These are phyloP conservation scores for Capsicum baccatum DNA, from an alignment of 257 asterid species.

Conservation along the genomic window DNA sequence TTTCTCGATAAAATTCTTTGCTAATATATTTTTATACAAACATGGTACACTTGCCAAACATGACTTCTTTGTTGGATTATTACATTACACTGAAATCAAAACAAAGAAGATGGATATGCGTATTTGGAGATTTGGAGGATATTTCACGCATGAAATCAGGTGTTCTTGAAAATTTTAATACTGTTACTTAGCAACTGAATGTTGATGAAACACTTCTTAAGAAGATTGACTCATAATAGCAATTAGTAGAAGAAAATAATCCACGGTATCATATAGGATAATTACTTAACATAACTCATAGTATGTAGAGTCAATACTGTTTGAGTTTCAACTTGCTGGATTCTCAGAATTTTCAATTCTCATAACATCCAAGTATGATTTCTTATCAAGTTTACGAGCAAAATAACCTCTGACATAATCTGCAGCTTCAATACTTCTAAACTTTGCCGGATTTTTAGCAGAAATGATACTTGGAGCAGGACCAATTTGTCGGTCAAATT, in stretches of 20 bases:
- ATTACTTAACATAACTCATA: background rate
- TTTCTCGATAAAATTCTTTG: background rate
- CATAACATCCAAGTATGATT: constrained; percentile 51
- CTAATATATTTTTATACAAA: background rate
- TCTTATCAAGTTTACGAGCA: constrained; percentile 51
- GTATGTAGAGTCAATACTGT: background rate
- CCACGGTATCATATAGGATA: background rate
- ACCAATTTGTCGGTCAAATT: constrained; percentile 29
- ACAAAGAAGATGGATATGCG: too few relatives aligned
- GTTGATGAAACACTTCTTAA: background rate
- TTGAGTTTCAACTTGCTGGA: background rate
- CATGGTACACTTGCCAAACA: background rate
- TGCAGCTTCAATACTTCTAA: constrained; percentile 38
- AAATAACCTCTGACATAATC: constrained; percentile 44
- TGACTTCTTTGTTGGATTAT: background rate
- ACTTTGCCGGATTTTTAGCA: constrained; percentile 48
- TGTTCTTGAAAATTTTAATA: background rate
- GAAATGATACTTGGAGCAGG: constrained; percentile 53
- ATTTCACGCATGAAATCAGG: background rate
- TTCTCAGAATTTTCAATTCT: constrained; percentile 35
- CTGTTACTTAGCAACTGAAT: background rate
- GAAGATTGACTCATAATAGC: background rate
- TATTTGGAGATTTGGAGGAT: too few relatives aligned
- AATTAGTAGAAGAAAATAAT: background rate
- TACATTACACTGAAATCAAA: background rate